Percentiles rank a stretch among this genome's conserved stretches.
phyloP scores from a whole-genome alignment of 805 yeast species.

The Metschnikowia continentalis region DNA sequence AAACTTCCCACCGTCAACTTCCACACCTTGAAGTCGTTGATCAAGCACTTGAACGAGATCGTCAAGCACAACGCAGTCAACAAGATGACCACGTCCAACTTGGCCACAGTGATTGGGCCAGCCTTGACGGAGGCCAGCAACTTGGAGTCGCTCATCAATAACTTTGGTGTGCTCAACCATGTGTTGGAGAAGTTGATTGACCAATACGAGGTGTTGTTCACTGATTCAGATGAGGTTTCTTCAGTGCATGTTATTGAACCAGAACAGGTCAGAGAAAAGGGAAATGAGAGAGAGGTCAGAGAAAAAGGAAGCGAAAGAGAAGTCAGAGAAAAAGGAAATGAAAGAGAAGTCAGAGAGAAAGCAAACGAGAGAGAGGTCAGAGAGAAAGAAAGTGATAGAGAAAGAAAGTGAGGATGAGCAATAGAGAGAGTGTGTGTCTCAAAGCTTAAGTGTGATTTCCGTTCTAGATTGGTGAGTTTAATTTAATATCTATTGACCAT shows the following conservation, averaged over 20 bases:
- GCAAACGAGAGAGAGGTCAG: too few species aligned
- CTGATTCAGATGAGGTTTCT: background rate
- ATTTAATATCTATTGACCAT: too few species aligned
- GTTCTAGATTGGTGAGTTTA: too few species aligned
- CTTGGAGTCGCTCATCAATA: slow-evolving; percentile 43
- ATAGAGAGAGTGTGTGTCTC: too few species aligned
- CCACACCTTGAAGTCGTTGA: slow-evolving; percentile 60
- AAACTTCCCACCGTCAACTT: slow-evolving; percentile 63
- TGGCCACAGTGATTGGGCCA: slow-evolving; percentile 84
- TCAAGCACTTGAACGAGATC: slow-evolving; percentile 66
- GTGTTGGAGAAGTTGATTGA: slow-evolving; percentile 48
- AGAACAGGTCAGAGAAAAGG: too few species aligned
- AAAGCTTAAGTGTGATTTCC: too few species aligned
- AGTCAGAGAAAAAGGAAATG: too few species aligned
- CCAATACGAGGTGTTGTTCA: slow-evolving; percentile 31
- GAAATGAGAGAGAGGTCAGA: too few species aligned
- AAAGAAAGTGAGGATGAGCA: too few species aligned
- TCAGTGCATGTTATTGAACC: background rate
- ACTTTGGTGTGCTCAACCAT: slow-evolving; percentile 53
- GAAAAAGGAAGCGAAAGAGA: too few species aligned
- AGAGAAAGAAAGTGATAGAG: too few species aligned
- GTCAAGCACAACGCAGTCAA: slow-evolving; percentile 63
- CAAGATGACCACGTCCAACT: slow-evolving; percentile 83
- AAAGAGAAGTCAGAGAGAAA: too few species aligned
- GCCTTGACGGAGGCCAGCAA: slow-evolving; percentile 53